phyloP scores from a whole-genome alignment of 768 basidiomycete genomes.

The Mycena belliarum region DNA sequence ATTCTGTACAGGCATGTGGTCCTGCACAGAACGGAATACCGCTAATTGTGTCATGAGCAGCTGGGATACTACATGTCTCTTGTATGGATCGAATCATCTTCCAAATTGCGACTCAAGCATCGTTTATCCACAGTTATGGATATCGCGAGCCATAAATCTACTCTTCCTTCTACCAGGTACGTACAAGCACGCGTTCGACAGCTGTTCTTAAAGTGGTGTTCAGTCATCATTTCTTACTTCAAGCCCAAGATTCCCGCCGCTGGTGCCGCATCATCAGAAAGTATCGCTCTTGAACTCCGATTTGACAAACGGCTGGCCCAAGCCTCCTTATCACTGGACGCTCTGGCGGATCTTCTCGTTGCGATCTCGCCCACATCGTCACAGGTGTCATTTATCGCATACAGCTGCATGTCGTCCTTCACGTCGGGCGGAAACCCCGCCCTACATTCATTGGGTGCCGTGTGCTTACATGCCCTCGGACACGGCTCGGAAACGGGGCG shows the following conservation, averaged over 20 bases:
- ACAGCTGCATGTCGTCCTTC: slow-evolving; percentile 64
- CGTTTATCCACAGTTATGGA: slow-evolving; percentile 44
- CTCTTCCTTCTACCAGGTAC: slow-evolving; percentile 69
- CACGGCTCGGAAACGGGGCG: slow-evolving; percentile 52
- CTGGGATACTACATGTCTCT: slow-evolving; percentile 77
- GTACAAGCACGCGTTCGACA: slow-evolving; percentile 22
- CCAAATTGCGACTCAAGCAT: background rate
- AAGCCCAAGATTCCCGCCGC: slow-evolving; percentile 48
- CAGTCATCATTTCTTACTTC: slow-evolving; percentile 63
- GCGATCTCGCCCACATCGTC: slow-evolving; percentile 53
- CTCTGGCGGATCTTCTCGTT: slow-evolving; percentile 63
- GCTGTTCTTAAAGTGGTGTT: background rate
- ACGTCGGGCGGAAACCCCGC: slow-evolving; percentile 67
- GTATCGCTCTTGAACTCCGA: slow-evolving; percentile 59
- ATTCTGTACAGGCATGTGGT: slow-evolving; percentile 49
- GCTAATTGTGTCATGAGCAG: slow-evolving; percentile 30
- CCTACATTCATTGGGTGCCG: slow-evolving; percentile 67
- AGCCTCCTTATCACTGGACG: slow-evolving; percentile 66
- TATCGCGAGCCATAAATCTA: slow-evolving; percentile 62
- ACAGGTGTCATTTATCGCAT: slow-evolving; percentile 52
- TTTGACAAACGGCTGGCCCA: slow-evolving; percentile 72
- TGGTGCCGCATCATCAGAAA: slow-evolving; percentile 36
- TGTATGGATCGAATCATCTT: background rate
- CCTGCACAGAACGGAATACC: background rate
- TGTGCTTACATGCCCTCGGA: slow-evolving; percentile 61